These are phyloP conservation scores for Turnera subulata DNA, from an alignment of 345 rosid genomes.

Conservation along the genomic window DNA sequence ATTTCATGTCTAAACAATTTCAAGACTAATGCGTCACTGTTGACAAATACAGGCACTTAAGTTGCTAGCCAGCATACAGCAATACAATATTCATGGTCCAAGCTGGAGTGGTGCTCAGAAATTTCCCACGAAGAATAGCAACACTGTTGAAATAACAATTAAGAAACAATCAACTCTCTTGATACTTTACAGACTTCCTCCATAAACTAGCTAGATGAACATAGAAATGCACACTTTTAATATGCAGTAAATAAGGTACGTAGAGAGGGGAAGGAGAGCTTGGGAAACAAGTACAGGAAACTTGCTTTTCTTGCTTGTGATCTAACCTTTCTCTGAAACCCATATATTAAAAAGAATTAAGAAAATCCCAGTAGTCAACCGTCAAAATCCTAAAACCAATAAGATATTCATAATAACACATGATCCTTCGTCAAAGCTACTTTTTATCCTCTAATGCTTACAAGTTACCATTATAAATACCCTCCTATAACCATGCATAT, in stretches of 20 bases:
- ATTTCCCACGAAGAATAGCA: neutral
- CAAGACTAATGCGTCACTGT: neutral
- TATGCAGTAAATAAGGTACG: too few relatives aligned
- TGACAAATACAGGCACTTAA: neutral
- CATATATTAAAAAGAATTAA: neutral
- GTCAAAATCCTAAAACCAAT: conserved; percentile 23
- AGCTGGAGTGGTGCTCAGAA: conserved; percentile 4
- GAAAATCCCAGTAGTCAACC: conserved; percentile 29
- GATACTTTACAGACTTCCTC: neutral
- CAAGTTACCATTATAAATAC: conserved; percentile 1
- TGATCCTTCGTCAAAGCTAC: too few relatives aligned
- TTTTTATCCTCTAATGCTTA: too few relatives aligned
- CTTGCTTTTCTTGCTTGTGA: conserved; percentile 9
- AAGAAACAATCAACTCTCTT: conserved; percentile 9
- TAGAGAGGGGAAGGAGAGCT: too few relatives aligned
- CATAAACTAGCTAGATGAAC: too few relatives aligned
- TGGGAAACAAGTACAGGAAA: too few relatives aligned
- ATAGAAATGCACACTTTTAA: too few relatives aligned
- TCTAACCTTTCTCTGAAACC: conserved; percentile 14
- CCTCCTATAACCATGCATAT: conserved; percentile 2
- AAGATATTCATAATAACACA: neutral
- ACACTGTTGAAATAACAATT: neutral
- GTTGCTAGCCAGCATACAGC: neutral
- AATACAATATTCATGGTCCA: conserved; percentile 4
- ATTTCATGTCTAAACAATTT: neutral